Base-by-base conservation (phyloP, 768 basidiomycete genomes). In the Favolaschia claudopus region DNA sequence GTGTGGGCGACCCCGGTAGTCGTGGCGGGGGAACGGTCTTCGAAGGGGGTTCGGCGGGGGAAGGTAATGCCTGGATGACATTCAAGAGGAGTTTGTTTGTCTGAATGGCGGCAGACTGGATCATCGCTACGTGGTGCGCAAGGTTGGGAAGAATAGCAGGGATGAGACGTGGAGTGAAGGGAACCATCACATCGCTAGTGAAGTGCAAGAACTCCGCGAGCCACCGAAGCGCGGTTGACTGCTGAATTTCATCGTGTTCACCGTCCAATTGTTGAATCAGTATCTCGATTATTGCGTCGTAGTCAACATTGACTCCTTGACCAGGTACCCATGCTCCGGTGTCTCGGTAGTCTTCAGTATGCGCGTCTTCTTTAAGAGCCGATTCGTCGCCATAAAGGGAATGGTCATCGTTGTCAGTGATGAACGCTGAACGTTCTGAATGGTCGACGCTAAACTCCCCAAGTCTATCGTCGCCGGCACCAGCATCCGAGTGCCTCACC, bases 161-260 rank as follows among this genome's bases (percentile, higher is more conserved):
- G 39, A 99, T 89, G 40, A 99, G 87, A 36, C 93, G 88, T 1
- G 97, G 95, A 0, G 95, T 94, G 69, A 97, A 97, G 2, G 93
- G 92, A 25, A 99, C 86, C 83, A 99, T 93, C 51, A 96, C 93
- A 70, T 95, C 93, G 51, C 91, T 88, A 2, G 89, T 90, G 66
- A 98, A 94, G 44, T 79, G 82, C 29, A 99, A 78, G 75, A 99
- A 95, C 63, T 95, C 93, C 7, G 92, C 86, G 22, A 99, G 79
- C 97, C 97, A 99, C 59, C 85, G 81, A 15, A 99, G 82, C n/a
- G 95, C 93, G 0, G 92, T 96, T 0, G 92, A 93, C 66, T 97
- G 94, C 63, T 97, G 95, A 27, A 96, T 92, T 69, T 96, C 95
- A 60, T 94, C 92, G 67, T 98, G 94, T 69, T 93, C 91, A 34